phyloP scores from a whole-genome alignment of 331 rosid genomes.

The Rhamnella rubrinervis region DNA sequence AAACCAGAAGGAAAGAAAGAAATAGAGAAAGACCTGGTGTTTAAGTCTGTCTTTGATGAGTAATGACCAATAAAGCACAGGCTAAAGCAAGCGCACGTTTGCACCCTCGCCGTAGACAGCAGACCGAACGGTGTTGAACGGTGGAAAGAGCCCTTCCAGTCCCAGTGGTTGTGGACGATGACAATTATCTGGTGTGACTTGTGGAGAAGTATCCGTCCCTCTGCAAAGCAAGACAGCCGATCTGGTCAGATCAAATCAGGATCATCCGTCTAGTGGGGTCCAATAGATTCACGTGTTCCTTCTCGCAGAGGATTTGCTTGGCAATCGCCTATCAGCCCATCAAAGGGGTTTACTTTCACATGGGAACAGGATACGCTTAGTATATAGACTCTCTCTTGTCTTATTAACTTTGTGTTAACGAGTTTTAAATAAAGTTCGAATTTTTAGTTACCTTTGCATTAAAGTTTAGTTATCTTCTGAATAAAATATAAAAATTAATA shows the following conservation, averaged over 20 bases:
- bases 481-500: no score
- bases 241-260: background rate
- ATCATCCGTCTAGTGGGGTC: background rate
- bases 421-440: no score
- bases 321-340: background rate
- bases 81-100: background rate
- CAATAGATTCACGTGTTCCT: background rate
- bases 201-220: background rate
- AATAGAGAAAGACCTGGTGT: slow-evolving; percentile 6
- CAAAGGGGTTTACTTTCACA: no score
- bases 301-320: background rate
- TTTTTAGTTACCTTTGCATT: no score
- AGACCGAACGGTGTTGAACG: background rate
- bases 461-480: no score
- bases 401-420: no score
- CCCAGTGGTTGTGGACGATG: background rate
- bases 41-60: background rate
- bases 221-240: background rate
- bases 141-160: background rate
- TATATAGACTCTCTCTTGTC: no score
- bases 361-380: no score
- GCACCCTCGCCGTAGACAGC: background rate
- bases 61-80: background rate
- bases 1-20: background rate
- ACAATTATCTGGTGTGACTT: background rate